A percentile compares a stretch with the other conserved stretches of the same genome.
Evolutionary conservation across 2,329 filamentous ascomycete genomes (phyloP).

Genomic region (Macrophomina pseudophaseolina): DNA sequence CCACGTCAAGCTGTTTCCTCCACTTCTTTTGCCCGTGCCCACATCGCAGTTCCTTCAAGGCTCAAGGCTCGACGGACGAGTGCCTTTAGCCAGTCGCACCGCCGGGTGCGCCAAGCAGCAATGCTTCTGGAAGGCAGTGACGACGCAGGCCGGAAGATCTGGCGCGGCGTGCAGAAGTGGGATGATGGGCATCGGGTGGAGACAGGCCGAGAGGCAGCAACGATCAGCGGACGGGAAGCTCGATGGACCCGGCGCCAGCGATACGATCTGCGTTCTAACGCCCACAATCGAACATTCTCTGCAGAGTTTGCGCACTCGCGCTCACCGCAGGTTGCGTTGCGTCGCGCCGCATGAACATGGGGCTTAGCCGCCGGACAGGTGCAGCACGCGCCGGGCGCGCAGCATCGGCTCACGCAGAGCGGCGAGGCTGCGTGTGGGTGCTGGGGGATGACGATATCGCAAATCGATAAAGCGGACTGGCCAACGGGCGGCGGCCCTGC

Average conservation of each 20-base stretch:
- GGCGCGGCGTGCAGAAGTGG: conserved; percentile 11
- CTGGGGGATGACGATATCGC: background rate
- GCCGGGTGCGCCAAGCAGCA: background rate
- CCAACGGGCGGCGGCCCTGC: conserved; percentile 19
- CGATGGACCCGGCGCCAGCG: conserved; percentile 8
- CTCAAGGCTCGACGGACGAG: background rate
- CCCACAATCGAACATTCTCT: conserved; percentile 21
- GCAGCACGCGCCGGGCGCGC: no score
- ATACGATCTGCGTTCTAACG: conserved; percentile 24
- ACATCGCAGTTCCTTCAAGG: background rate
- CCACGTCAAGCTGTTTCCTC: conserved; percentile 13
- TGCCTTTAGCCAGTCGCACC: background rate
- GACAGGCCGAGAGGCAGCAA: conserved; percentile 8
- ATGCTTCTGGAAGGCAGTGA: conserved; percentile 8
- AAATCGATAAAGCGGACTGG: conserved; percentile 23
- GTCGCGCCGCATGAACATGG: background rate
- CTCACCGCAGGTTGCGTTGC: conserved; percentile 20
- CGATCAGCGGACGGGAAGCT: conserved; percentile 9
- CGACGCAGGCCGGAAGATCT: conserved; percentile 1
- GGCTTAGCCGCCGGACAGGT: background rate
- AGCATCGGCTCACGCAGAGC: background rate
- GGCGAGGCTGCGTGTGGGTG: background rate
- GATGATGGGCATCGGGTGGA: conserved; percentile 22
- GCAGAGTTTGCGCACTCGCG: conserved; percentile 15
- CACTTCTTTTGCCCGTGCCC: background rate